Base-by-base conservation (phyloP, 257 asterid genomes). In the Petunia axillaris region DNA sequence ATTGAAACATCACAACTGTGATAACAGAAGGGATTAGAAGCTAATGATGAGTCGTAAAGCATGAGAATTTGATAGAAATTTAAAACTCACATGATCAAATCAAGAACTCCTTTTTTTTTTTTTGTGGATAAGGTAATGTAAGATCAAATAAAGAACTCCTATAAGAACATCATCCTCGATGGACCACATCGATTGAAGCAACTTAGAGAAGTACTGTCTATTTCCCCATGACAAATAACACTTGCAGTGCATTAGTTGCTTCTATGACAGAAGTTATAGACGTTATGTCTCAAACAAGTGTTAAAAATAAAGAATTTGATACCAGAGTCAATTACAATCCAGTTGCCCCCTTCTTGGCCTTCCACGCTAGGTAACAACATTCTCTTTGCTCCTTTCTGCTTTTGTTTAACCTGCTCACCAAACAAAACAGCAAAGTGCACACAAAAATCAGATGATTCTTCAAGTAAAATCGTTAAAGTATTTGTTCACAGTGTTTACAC, bases 291-390 rank as follows among this genome's bases (percentile, higher is more conserved):
- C 75, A 0, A 10, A 8, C 75, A n/a, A 44, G 77, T 2, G 39
- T 35, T 15, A n/a, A 38, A n/a, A 15, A 70, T 48, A 58, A 67
- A 43, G 79, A 44, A 46, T 9, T 4, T 58, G 15, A 67, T 89
- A 92, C 99, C 99, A 77, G 98, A 90, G 86, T 95, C 99, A 0
- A 95, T 89, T 79, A 93, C 98, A 83, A 93, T 87, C 99, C 98
- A 93, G 81, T 95, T 95, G 73, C 97, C 97, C 9, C 95, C 97
- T 77, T 91, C 97, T 83, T 91, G 93, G 80, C 99, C 99, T 57
- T 91, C 97, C 86, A 95, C 99, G 75, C 91, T 84, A 13, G 99
- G 99, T 78, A 93, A 85, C 87, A 92, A 25, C 94, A 92, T 89
- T 85, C 93, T 92, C 87, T 88, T 90, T 37, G 89, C 97, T 81